Conservation (phyloP, 805 yeast species). For the Cyberlindnera euphorbiiphila region DNA sequence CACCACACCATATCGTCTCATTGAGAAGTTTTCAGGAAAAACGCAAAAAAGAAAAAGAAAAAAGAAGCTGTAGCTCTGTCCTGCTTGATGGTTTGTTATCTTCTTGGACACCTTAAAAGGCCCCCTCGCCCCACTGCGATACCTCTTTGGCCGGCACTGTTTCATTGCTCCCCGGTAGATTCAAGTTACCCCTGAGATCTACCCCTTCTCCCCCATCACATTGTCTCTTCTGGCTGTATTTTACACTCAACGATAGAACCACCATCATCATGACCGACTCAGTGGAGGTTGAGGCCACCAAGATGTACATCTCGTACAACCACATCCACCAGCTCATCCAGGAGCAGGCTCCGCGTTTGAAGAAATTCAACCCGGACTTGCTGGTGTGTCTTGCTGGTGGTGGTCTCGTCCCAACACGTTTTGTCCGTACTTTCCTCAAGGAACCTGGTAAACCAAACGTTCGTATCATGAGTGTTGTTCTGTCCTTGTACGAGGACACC, state of each 20-base stretch:
- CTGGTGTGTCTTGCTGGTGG: slow-evolving; percentile 98
- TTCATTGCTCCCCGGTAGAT: too few relatives aligned
- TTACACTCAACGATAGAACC: too few relatives aligned
- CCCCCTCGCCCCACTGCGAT: neutral
- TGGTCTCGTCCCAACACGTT: slow-evolving; percentile 96
- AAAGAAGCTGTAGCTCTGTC: slow-evolving; percentile 3
- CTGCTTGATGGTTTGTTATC: neutral
- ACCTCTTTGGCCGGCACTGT: too few relatives aligned
- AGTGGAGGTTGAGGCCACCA: slow-evolving; percentile 29
- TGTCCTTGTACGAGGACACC: slow-evolving; percentile 85
- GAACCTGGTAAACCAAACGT: slow-evolving; percentile 84
- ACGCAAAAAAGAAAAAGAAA: neutral
- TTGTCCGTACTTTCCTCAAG: slow-evolving; percentile 87
- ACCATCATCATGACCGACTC: slow-evolving; percentile 23
- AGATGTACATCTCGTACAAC: slow-evolving; percentile 76
- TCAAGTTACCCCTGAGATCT: too few relatives aligned
- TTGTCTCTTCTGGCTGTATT: too few relatives aligned
- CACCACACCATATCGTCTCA: too few relatives aligned
- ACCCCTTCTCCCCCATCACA: too few relatives aligned
- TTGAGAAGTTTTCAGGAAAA: neutral
- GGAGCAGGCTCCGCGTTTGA: slow-evolving; percentile 56
- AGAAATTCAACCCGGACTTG: slow-evolving; percentile 75
- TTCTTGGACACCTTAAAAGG: slow-evolving; percentile 1
- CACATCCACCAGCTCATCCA: slow-evolving; percentile 75
- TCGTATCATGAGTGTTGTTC: slow-evolving; percentile 90